These are phyloP conservation scores for Arachnomyces sp. DNA, from an alignment of 2,329 filamentous ascomycete species.

Conservation along the genomic window DNA sequence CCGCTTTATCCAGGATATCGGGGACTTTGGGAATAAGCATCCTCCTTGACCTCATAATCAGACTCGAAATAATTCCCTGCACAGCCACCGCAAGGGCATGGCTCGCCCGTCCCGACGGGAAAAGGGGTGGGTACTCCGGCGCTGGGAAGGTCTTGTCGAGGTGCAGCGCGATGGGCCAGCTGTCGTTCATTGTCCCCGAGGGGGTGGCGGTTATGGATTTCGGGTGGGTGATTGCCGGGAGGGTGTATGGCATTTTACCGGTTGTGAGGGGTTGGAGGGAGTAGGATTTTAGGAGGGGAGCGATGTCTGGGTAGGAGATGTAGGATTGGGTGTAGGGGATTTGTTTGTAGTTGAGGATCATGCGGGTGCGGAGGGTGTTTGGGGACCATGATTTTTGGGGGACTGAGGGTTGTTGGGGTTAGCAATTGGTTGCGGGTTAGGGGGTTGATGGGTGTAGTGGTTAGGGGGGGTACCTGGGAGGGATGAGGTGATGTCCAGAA, in stretches of 20 bases:
- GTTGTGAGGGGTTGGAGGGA: constrained; percentile 7
- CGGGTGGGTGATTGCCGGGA: constrained; percentile 32
- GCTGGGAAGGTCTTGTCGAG: constrained; percentile 30
- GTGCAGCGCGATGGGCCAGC: constrained; percentile 28
- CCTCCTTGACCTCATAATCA: constrained; percentile 13
- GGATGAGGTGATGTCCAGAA: constrained; percentile 11
- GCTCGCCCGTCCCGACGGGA: constrained; percentile 23
- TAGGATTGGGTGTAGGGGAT: constrained; percentile 34
- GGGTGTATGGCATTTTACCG: constrained; percentile 22
- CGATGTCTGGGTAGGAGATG: constrained; percentile 34
- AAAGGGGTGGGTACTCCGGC: constrained; percentile 25
- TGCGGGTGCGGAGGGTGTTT: constrained; percentile 31
- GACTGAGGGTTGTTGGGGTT: constrained; percentile 1
- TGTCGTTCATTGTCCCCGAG: constrained; percentile 21
- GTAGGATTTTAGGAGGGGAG: constrained; percentile 24
- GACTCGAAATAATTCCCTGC: constrained; percentile 11
- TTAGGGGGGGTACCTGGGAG: constrained; percentile 2
- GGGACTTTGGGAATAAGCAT: constrained; percentile 30
- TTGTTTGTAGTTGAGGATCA: constrained; percentile 35
- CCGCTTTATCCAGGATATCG: constrained; percentile 24
- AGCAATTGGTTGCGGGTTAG: not conserved
- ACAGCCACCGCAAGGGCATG: constrained; percentile 21
- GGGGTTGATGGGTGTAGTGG: not conserved
- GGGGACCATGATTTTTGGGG: constrained; percentile 21
- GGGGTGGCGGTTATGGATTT: constrained; percentile 13